These are phyloP conservation scores for Pyrus hybrid DNA, from an alignment of 331 rosid species.

Conservation along the genomic window DNA sequence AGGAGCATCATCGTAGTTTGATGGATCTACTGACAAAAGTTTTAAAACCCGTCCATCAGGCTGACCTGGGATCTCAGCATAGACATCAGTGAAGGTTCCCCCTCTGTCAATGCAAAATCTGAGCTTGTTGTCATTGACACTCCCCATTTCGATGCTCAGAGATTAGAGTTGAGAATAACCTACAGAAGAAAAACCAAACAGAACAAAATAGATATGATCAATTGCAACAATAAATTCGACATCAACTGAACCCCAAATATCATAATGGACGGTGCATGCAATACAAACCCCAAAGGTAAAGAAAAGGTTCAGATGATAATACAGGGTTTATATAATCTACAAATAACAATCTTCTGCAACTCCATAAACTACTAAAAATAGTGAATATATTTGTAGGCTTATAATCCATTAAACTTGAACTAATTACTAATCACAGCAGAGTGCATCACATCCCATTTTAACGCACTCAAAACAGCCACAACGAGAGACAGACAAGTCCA, in stretches of 20 bases:
- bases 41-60: constrained; percentile 65
- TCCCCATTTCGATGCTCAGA: constrained; percentile 40
- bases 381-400: neutral
- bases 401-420: neutral
- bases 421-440: neutral
- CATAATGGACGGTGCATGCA: neutral
- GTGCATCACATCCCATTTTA: neutral
- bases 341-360: neutral
- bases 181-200: neutral
- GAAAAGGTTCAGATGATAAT: neutral
- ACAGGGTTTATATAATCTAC: neutral
- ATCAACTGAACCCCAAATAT: neutral
- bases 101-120: constrained; percentile 94
- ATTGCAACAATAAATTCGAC: neutral
- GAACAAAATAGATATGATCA: neutral
- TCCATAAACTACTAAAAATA: neutral
- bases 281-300: neutral
- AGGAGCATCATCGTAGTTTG: constrained; percentile 90
- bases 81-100: constrained; percentile 90
- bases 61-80: constrained; percentile 75
- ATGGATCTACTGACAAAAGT: constrained; percentile 85
- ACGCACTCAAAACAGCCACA: neutral
- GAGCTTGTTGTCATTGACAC: constrained; percentile 43
- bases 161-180: constrained; percentile 2
- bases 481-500: neutral